Base-by-base conservation (phyloP, 768 basidiomycete species). In the Sporobolomyces roseus region DNA sequence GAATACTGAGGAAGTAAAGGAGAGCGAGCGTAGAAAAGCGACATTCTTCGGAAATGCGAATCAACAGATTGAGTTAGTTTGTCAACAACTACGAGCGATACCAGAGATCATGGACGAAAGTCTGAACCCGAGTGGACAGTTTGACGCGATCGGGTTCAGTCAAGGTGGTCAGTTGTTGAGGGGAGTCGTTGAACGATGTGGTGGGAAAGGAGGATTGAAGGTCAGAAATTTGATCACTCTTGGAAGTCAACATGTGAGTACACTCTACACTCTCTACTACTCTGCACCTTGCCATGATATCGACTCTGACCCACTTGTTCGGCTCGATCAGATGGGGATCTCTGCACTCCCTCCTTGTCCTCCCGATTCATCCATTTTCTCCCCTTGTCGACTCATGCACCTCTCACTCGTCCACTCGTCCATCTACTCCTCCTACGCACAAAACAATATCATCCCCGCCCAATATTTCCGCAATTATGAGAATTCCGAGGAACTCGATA, bases 141-240 rank as follows among this genome's bases (percentile, higher is more conserved):
- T 80, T 59, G 79, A 81, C 70, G 81, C 76, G 1, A 78, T 82
- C 61, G 81, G 81, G 0, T 80, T 81, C 70, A 79, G 78, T 1
- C 81, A 82, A 72, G 81, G 81, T 4, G 80, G 80, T 0, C 75
- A 81, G 43, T 78, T 81, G 58, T 64, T 81, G 29, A 63, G 81
- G 9, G 78, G 75, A 2, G 78, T 80, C 33, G 79, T 78, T 21
- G 79, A 81, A 70, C 73, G 76, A 45, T 80, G 78, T 56, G 75
- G 75, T 51, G 56, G 52, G 16, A 29, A 43, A 7, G 50, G 45
- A 0, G 48, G 63, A 0, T 77, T 79, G 4, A 76, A 74, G 2
- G 65, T 80, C 10, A 52, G 74, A 27, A 80, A 80, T 41, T 74
- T 82, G 53, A 76, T 82, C 55, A 82, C 80, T 0, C 76, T 81